Evolutionary conservation across 768 basidiomycete species (phyloP), one percentile per base, ranked within the genome.

Genomic region (Xerocomellus intermedius): DNA sequence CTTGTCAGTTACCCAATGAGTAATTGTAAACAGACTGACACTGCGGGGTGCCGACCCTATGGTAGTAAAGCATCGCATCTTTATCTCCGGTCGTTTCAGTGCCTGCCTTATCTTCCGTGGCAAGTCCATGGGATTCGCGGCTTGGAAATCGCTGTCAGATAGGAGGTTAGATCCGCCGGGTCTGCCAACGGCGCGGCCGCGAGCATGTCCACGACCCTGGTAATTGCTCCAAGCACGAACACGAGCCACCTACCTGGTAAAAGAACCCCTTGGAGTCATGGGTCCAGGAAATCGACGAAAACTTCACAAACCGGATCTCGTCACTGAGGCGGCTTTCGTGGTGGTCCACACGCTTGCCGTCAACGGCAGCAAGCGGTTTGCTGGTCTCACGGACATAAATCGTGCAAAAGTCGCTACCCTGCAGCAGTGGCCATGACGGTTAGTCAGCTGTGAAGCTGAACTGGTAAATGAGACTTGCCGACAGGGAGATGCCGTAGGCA

Each of bases 241-340:
- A 43, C 6, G 26, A 30, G 19, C 9, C 6, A 64, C 69, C 21
- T 47, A 77, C 77, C 76, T 91, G 90, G 67, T 94, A 94, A 72
- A 93, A 90, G 71, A 93, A 91, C 2, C 91, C 91, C 57, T 83
- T 85, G 51, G 83, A 85, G 69, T 92, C 89, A 52, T 83, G 81
- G 5, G 84, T 84, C 91, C 91, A 93, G 26, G 76, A 74, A 41
- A 91, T 77, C 12, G 75, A 70, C 1, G 86, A 87, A 70, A 90
- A 91, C 67, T 93, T 93, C 58, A 89, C 87, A 64, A 81, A 87
- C 51, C 84, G 79, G 50, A 92, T 71, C 56, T 84, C 85, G 42
- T 93, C 91, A 4, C 75, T 59, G 36, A 91, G 77, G 42, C 84
- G 75, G 35, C 74, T 75, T 19, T 78, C 74, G 59, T 84, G 77